Base-by-base conservation (phyloP, 1,139 yeast genomes). In the Sporopachydermia cereana region DNA sequence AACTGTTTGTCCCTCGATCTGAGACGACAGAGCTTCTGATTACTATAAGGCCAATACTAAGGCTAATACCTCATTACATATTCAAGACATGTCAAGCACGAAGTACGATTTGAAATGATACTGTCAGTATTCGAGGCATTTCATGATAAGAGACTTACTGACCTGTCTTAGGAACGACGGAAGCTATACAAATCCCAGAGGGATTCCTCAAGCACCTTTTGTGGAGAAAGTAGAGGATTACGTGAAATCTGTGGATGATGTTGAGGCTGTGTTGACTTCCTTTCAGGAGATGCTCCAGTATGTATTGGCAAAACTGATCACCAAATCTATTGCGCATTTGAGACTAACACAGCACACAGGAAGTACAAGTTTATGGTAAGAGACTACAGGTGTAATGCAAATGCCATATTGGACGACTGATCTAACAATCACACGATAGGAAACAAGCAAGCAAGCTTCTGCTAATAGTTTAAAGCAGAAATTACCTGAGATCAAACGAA, bases 181-280 rank as follows among this genome's bases (percentile, higher is more conserved):
- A 16, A 12, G 20, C 18, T 44, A 70, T 42, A 63, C 79, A 42
- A 89, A 89, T 56, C 91, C 96, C 21, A 73, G 97, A 52, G 98
- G 98, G 1, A 91, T 91, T 48, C 99, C 98, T 9, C 84, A 84
- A 57, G 98, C 98, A 1, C 96, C 95, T 24, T 91, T 93, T 61
- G 80, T 93, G 49, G 95, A 84, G 51, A 77, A 78, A 49, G 94
- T 91, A 18, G 93, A 79, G 49, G 80, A 77, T 48, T 76, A 79
- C 53, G 74, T 88, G 54, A 77, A 75, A 56, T 70, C 76, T 54
- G 72, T 77, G 3, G 84, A 75, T 45, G 91, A 85, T 54, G 88
- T 84, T 49, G 88, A 84, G 47, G 61, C 70, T 36, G 70, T 78
- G 31, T 77, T 86, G 69, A 66, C 70, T 45, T 68, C 82, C 59